phyloP scores from a whole-genome alignment of 768 basidiomycete genomes.

The Pleurotus tuoliensis region DNA sequence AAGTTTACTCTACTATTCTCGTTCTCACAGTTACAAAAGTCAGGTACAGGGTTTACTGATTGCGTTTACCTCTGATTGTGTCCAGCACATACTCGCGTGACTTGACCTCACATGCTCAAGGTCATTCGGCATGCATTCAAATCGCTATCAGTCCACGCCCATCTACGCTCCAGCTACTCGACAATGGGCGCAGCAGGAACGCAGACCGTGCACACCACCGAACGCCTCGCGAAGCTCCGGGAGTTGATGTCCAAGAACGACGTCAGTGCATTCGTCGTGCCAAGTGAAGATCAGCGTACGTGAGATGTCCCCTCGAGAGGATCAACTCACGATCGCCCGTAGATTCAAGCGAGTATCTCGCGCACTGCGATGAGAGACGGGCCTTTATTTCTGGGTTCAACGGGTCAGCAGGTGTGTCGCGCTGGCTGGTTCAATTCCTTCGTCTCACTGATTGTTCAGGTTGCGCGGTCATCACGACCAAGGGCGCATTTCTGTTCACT shows the following conservation, averaged over 20 bases:
- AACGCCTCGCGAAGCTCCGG: constrained; percentile 60
- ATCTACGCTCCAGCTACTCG: background rate
- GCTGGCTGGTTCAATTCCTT: background rate
- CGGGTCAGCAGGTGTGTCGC: constrained; percentile 82
- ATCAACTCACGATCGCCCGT: constrained; percentile 1
- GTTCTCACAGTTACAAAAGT: no score
- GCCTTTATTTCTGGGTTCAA: constrained; percentile 92
- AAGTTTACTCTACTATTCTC: no score
- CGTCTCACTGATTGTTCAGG: constrained; percentile 4
- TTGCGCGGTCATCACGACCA: constrained; percentile 20
- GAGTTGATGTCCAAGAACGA: constrained; percentile 56
- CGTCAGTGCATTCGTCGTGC: constrained; percentile 76
- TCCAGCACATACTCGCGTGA: background rate
- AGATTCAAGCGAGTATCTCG: constrained; percentile 91
- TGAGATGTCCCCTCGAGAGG: constrained; percentile 11
- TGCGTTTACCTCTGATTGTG: no score
- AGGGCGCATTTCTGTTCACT: constrained; percentile 82
- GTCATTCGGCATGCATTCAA: constrained; percentile 5
- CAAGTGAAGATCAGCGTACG: constrained; percentile 91
- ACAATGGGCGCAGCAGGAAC: constrained; percentile 34
- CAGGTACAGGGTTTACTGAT: no score
- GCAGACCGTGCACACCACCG: constrained; percentile 57
- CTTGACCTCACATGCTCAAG: constrained; percentile 1
- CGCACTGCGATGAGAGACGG: constrained; percentile 78
- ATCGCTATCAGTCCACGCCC: background rate